Evolutionary conservation across 495 filamentous ascomycete species (phyloP), one percentile per base, ranked within the genome.

Genomic region (Tuber umbilicatum): DNA sequence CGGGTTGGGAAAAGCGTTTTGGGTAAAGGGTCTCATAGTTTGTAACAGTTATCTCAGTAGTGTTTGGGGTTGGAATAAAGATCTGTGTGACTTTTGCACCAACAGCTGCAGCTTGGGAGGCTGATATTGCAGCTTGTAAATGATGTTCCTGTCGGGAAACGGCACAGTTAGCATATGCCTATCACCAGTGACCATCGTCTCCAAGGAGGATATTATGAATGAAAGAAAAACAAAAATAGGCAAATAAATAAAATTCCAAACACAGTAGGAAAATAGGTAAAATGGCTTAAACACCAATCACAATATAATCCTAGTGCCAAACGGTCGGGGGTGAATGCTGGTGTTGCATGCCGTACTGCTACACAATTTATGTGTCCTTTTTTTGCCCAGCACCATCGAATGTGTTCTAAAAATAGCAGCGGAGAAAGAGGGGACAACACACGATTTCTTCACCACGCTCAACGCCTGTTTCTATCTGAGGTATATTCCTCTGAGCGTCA

Each of bases 381-480:
- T 72, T 40, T 68, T 50, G 38, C 50, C 70, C 75, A 79, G 72
- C 75, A 80, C 68, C 73, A 73, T 74, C 77, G 77, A 69, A 69
- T 73, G 43, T 71, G 75, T 72, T 79, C 81, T 70, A 82, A 82
- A 82, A 82, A 82, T 82, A 82, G 81, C 69, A 74, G 72, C 69
- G 45, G 75, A 76, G 73, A 78, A 78, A 75, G 80, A 77, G 79
- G 69, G 76, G 80, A 84, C 81, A 82, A 93, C 94, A 89, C 84
- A 97, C 95, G 86, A 92, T 94, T 87, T 99, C 94, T 85, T 99
- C 95, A 74, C 88, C 91, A 83, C 96, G 94, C 85, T 99, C 95
- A 76, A 99, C 95, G 79, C 95, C 95, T 74, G 94, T 97, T 81
- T 96, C 94, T 83, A 97, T 92, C 87, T 92, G 89, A 84, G 93